A percentile compares a stretch with the other conserved stretches of the same genome.
These are phyloP conservation scores for Fraxinus quadrangulata DNA, from an alignment of 257 asterid genomes.

Conservation along the genomic window DNA sequence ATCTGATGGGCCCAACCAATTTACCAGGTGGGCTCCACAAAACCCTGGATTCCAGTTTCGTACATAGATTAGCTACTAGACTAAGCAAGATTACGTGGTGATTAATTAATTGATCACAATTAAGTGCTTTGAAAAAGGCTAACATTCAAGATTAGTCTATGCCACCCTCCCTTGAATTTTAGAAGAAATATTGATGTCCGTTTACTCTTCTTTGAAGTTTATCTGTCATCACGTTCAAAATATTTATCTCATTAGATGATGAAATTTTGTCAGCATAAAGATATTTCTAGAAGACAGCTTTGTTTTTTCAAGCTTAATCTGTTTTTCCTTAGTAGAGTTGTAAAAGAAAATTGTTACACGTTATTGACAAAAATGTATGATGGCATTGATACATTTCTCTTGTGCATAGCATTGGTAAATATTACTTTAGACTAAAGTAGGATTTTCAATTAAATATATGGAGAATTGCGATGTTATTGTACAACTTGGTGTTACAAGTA, in stretches of 20 bases:
- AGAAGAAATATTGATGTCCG: not conserved
- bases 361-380: too few species aligned
- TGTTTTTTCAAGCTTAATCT: not conserved
- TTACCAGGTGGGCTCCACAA: constrained; percentile 23
- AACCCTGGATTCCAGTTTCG: not conserved
- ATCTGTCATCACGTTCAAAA: too few species aligned
- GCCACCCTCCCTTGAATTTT: not conserved
- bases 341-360: not conserved
- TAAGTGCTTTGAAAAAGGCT: constrained; percentile 23
- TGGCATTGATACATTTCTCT: too few species aligned
- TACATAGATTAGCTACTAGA: not conserved
- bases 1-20: not conserved
- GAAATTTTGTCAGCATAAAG: too few species aligned
- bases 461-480: not conserved
- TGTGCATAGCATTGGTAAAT: too few species aligned
- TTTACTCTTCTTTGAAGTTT: not conserved
- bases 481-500: not conserved
- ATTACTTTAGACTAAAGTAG: not conserved
- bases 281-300: not conserved
- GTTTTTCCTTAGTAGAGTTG: not conserved
- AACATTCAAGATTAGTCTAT: constrained; percentile 23
- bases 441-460: not conserved
- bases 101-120: not conserved
- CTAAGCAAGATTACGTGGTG: constrained; percentile 16
- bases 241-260: too few species aligned